phyloP scores from a whole-genome alignment of 164 flowering plant species.

The Platanus orientalis region DNA sequence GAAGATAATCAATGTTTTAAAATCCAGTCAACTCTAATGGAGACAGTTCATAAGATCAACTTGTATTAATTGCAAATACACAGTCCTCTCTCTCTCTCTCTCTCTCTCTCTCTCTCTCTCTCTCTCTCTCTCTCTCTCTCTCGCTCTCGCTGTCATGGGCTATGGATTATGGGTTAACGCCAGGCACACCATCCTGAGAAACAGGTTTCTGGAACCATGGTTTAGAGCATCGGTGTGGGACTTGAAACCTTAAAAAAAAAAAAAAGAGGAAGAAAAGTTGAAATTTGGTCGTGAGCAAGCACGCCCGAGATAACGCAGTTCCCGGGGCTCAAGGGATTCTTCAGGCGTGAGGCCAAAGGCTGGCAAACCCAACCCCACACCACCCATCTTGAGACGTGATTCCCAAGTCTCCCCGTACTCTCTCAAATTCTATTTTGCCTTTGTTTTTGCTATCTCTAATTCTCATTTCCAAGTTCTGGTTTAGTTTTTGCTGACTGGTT shows the following conservation, averaged over 20 bases:
- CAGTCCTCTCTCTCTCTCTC: too few relatives aligned
- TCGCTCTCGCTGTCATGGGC: too few relatives aligned
- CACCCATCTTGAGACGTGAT: background rate
- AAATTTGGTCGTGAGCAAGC: slow-evolving; percentile 4
- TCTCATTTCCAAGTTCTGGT: background rate
- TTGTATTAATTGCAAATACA: too few relatives aligned
- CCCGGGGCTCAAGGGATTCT: slow-evolving; percentile 7
- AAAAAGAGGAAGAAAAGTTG: background rate
- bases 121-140: background rate
- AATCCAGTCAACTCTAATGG: too few relatives aligned
- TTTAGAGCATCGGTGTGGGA: too few relatives aligned
- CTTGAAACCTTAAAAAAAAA: background rate
- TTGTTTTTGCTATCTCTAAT: background rate
- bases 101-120: too few relatives aligned
- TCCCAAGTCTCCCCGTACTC: background rate
- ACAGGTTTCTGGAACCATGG: background rate
- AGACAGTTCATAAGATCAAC: too few relatives aligned
- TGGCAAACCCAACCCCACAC: background rate
- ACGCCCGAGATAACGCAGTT: background rate
- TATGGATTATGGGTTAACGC: too few relatives aligned
- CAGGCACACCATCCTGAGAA: too few relatives aligned
- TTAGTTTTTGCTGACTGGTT: background rate
- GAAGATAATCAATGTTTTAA: too few relatives aligned
- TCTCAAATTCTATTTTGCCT: background rate
- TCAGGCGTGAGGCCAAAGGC: slow-evolving; percentile 8